Conservation (phyloP, 345 rosid species). For the Salix caprea region DNA sequence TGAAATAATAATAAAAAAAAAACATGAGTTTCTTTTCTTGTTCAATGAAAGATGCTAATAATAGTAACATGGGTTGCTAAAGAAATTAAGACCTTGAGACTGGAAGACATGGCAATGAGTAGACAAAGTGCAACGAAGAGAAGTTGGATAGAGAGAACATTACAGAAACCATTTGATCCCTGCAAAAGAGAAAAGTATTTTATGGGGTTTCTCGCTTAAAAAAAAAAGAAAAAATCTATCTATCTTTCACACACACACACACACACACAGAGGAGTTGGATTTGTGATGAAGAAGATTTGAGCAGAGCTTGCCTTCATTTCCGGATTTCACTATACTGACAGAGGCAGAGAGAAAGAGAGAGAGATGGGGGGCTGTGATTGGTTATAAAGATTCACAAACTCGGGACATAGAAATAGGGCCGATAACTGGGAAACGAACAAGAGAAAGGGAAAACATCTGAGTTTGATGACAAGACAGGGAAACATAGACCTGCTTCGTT, state of each 20-base stretch:
- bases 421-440: not conserved
- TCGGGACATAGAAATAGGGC: not conserved
- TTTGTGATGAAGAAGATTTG: not conserved
- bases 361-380: not conserved
- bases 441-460: not conserved
- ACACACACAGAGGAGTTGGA: not conserved
- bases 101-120: slow-evolving; percentile 15
- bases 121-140: slow-evolving; percentile 12
- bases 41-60: not conserved
- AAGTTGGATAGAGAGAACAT: not conserved
- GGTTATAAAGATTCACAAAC: not conserved
- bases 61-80: not conserved
- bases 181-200: not conserved
- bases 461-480: not conserved
- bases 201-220: not conserved
- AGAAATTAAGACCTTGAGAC: slow-evolving; percentile 17
- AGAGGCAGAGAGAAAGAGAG: not conserved
- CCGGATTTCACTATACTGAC: not conserved
- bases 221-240: not conserved
- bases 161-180: slow-evolving; percentile 11
- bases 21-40: not conserved
- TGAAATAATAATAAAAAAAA: not conserved
- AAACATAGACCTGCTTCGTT: not conserved
- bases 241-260: too few relatives aligned
- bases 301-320: slow-evolving; percentile 16